A percentile compares a stretch with the other conserved stretches of the same genome.
phyloP scores from a whole-genome alignment of 305 asterid genomes.

The Fraxinus floribunda region DNA sequence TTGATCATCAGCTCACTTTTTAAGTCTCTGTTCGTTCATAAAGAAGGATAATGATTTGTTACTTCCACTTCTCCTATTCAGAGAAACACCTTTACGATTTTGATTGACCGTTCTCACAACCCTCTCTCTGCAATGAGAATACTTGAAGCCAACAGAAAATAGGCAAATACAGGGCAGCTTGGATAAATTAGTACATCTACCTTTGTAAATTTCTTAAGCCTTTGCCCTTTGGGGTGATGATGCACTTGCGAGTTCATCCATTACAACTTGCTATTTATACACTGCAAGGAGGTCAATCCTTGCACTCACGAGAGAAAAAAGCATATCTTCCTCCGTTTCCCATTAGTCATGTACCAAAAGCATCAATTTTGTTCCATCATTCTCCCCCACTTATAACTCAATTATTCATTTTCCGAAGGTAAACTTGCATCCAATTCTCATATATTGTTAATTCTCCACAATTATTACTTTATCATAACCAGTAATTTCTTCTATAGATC shows the following conservation, averaged over 20 bases:
- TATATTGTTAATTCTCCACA: background rate
- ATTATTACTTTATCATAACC: background rate
- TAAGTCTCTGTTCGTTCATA: background rate
- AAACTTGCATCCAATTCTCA: background rate
- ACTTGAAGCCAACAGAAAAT: background rate
- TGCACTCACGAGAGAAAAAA: background rate
- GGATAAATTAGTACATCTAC: background rate
- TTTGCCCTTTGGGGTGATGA: background rate
- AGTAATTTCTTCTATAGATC: background rate
- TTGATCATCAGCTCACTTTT: background rate
- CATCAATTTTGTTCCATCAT: background rate
- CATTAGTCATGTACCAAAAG: background rate
- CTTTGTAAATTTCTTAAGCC: background rate
- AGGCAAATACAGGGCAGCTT: background rate
- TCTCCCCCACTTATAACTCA: background rate
- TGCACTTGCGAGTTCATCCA: background rate
- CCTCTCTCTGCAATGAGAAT: background rate
- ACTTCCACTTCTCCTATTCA: background rate
- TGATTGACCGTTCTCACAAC: background rate
- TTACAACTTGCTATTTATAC: background rate
- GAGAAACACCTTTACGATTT: background rate
- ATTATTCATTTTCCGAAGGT: background rate
- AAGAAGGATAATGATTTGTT: background rate
- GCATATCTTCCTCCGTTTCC: background rate
- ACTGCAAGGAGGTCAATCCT: background rate